Conservation (phyloP, 176 grass and related monocot species). For the Aegilops bicornis region DNA sequence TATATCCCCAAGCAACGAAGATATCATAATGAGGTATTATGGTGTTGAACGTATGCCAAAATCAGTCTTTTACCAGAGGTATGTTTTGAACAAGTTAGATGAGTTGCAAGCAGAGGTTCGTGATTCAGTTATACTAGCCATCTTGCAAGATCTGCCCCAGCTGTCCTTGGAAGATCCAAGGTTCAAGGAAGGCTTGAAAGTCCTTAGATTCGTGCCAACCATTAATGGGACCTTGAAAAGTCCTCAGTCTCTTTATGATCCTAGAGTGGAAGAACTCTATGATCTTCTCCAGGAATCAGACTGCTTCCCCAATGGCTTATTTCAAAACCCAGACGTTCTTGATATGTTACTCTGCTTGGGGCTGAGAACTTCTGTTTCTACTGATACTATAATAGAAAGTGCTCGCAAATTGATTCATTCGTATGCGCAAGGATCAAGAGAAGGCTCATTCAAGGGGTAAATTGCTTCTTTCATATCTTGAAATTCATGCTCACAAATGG, state of each 20-base stretch:
- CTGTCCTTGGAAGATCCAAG: slow-evolving; percentile 76
- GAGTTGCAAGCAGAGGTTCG: slow-evolving; percentile 65
- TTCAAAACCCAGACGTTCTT: slow-evolving; percentile 78
- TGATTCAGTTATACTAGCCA: slow-evolving; percentile 70
- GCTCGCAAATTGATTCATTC: slow-evolving; percentile 82
- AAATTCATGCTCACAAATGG: slow-evolving; percentile 91
- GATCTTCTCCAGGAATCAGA: slow-evolving; percentile 90
- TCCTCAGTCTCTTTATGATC: slow-evolving; percentile 96
- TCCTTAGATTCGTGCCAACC: slow-evolving; percentile 74
- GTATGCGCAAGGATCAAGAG: slow-evolving; percentile 84
- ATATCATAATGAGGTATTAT: slow-evolving; percentile 87
- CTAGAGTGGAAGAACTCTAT: slow-evolving; percentile 88
- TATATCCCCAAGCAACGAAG: slow-evolving; percentile 64
- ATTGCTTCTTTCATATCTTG: slow-evolving; percentile 93
- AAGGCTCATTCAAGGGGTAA: slow-evolving; percentile 88
- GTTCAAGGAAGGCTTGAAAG: slow-evolving; percentile 83
- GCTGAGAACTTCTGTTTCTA: slow-evolving; percentile 74
- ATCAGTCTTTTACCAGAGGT: slow-evolving; percentile 74
- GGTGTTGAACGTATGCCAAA: slow-evolving; percentile 73
- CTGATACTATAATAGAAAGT: slow-evolving; percentile 78
- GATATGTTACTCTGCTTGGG: slow-evolving; percentile 89
- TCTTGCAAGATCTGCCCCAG: slow-evolving; percentile 93
- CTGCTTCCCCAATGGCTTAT: slow-evolving; percentile 73
- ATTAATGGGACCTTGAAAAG: slow-evolving; percentile 64
- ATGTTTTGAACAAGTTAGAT: slow-evolving; percentile 68